phyloP scores from a whole-genome alignment of 768 basidiomycete species.

The Sporobolomyces pararoseus region DNA sequence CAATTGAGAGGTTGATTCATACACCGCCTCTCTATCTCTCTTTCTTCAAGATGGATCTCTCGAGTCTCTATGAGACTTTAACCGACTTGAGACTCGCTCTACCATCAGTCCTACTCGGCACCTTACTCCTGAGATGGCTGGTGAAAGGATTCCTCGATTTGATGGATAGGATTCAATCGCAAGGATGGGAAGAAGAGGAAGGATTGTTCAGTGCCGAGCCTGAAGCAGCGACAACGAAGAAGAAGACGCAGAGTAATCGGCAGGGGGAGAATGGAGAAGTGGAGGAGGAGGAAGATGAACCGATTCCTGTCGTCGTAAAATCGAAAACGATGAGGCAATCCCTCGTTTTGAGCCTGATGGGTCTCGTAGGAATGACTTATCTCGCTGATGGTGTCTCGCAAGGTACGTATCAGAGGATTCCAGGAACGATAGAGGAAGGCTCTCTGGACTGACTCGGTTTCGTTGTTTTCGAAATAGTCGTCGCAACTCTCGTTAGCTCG shows the following conservation, averaged over 20 bases:
- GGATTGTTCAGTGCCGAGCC: conserved; percentile 9
- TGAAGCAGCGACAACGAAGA: conserved; percentile 1
- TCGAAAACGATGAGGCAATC: neutral
- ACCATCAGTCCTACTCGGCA: conserved; percentile 11
- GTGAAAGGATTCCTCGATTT: conserved; percentile 11
- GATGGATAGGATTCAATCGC: conserved; percentile 25
- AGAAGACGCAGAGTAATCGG: neutral
- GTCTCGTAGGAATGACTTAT: conserved; percentile 67
- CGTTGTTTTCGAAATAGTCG: conserved; percentile 6
- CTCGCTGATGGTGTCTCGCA: conserved; percentile 65
- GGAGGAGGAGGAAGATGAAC: conserved; percentile 20
- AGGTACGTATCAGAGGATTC: conserved; percentile 20
- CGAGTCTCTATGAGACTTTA: conserved; percentile 3
- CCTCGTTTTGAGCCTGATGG: conserved; percentile 67
- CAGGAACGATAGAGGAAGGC: too few relatives aligned
- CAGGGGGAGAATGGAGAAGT: neutral
- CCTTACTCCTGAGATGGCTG: conserved; percentile 13
- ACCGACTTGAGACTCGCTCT: conserved; percentile 18
- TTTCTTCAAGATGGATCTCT: neutral
- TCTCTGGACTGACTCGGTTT: neutral
- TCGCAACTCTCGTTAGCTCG: conserved; percentile 31
- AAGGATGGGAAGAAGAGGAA: conserved; percentile 25
- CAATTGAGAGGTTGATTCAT: too few relatives aligned
- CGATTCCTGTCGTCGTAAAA: conserved; percentile 36
- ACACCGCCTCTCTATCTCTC: neutral